These are phyloP conservation scores for Hypoxylon cercidicola DNA, from an alignment of 495 filamentous ascomycete genomes.

Conservation along the genomic window DNA sequence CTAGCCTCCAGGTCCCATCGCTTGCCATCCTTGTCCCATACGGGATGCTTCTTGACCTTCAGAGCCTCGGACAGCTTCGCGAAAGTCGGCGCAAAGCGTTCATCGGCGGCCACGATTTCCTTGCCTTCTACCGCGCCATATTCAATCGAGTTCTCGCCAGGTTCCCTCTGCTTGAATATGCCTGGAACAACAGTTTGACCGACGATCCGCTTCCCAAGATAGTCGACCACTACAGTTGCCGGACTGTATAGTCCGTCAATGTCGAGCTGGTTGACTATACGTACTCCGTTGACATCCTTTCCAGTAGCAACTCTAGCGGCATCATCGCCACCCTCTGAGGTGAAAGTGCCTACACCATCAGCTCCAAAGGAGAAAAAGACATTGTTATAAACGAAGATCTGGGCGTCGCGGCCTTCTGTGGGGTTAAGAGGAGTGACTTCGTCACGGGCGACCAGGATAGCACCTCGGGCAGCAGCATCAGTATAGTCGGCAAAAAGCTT, in stretches of 20 bases:
- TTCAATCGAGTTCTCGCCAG: constrained; percentile 97
- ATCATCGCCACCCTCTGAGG: constrained; percentile 95
- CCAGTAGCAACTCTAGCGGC: constrained; percentile 95
- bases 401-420: constrained; percentile 89
- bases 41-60: constrained; percentile 90
- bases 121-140: constrained; percentile 98
- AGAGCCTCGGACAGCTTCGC: constrained; percentile 88
- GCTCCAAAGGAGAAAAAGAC: constrained; percentile 99
- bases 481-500: constrained; percentile 98
- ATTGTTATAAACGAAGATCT: constrained; percentile 99
- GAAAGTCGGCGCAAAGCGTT: constrained; percentile 85
- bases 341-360: constrained; percentile 97
- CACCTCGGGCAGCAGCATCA: constrained; percentile 91
- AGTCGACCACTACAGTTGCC: constrained; percentile 96
- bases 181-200: constrained; percentile 98
- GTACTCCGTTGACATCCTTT: constrained; percentile 94
- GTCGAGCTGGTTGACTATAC: constrained; percentile 95
- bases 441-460: constrained; percentile 90
- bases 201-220: constrained; percentile 95
- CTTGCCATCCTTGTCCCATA: constrained; percentile 97
- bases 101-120: constrained; percentile 90
- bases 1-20: constrained; percentile 93
- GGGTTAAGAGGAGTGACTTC: constrained; percentile 98
- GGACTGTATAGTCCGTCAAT: constrained; percentile 93
- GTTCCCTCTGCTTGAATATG: constrained; percentile 98